Base-by-base conservation (phyloP, 2,329 filamentous ascomycete species). In the Hypoxylon rubiginosum region DNA sequence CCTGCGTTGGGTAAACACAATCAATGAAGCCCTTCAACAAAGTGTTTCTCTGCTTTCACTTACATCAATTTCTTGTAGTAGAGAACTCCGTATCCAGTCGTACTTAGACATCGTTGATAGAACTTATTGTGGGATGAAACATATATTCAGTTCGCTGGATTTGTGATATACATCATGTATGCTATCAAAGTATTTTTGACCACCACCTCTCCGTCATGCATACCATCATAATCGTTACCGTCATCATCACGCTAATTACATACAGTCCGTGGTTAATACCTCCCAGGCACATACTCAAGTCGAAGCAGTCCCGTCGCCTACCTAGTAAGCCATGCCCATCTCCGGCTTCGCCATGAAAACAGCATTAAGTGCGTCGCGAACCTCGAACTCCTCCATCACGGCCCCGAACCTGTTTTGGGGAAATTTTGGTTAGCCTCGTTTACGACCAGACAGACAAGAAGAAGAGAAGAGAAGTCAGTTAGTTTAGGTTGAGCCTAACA, bases 281-380 rank as follows among this genome's bases (percentile, higher is more conserved):
- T n/a, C n/a, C n/a, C n/a, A n/a, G n/a, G n/a, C n/a, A 39, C 10
- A 39, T 26, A 15, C 15, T 21, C 4, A 46, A 26, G 58, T 52
- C 15, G 43, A 17, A 34, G 45, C 51, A 36, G 53, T 48, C 24
- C 48, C 21, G 11, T n/a, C n/a, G n/a, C n/a, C 34, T 11, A 46
- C 34, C 56, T 70, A 75, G 46, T 73, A 72, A 21, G 67, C 62
- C 34, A 72, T 63, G 58, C 50, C 68, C 45, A 73, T 67, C 58
- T 83, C 82, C 2, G 78, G 77, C 79, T 90, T 91, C 26, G 84
- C 85, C 8, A 86, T 89, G 69, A 93, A 83, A 24, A 93, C 84
- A 39, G 85, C 90, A 74, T 91, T 91, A 59, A 97, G 79, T 21
- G 93, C 93, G 80, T 97, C 94, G 53, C 86, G 83, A 39, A 93